Evolutionary conservation across 148 eudicot genomes (phyloP), one percentile per base, ranked within the genome.

Genomic region (Persicaria maculosa): DNA sequence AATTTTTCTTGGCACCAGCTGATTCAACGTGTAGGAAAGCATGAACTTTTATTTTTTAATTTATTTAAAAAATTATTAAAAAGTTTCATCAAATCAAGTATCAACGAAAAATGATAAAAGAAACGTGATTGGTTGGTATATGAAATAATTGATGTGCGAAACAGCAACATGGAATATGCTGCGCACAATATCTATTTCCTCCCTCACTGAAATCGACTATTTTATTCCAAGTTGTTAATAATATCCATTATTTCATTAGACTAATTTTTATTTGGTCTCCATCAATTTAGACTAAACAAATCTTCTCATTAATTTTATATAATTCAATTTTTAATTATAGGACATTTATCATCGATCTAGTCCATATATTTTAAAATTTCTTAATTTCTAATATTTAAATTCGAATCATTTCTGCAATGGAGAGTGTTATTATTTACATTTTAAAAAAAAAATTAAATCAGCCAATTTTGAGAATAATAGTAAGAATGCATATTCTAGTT

Each of bases 181-280:
- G 43, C 46, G 70, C 12, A 65, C 70, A 65, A 40, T 65, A 65
- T 65, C 70, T 40, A 65, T 65, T 65, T 43, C 7, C 19, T 47
- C 5, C 70, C 19, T 65, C 70, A 5, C 70, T 65, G 44, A 62
- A 9, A 62, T 59, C 65, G 9, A 31, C 8, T 57, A 62, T 62
- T 31, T 57, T 57, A 57, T 44, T 22, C 44, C 68, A 31, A 62
- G 2, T 31, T 25, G 44, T 9, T 11, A 25, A 62, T 62, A 9
- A 25, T 25, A 31, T 4, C 43, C 16, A 48, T 48, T 48, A 48
- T 48, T 48, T 48, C 11, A 62, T 31, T 62, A 62, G 11, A 25
- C 9, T 62, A 31, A 62, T 62, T 15, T 40, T 48, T 8, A 48
- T 48, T 65, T 40, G 9, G 20, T 64, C 69, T 7, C 69, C 25